Base-by-base conservation (phyloP, 768 basidiomycete genomes). In the Suillus subaureus region DNA sequence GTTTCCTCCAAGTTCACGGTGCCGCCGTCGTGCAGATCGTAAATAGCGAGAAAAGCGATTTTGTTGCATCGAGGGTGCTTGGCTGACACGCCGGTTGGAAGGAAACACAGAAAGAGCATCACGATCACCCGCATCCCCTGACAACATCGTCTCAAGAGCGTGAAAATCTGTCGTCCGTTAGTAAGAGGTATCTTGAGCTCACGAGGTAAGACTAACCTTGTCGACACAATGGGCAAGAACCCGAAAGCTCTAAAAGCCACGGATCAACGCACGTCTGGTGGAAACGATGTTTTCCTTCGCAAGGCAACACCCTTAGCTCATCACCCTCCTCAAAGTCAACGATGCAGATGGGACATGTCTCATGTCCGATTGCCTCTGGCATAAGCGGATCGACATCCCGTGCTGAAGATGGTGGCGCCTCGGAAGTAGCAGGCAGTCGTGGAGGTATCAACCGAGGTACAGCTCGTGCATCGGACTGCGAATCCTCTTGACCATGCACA, bases 331-430 rank as follows among this genome's bases (percentile, higher is more conserved):
- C 92, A 71, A 98, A 98, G 70, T 97, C 95, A 54, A 93, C 83
- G 66, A 98, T 90, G 76, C 96, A 98, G 67, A 98, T 98, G 6
- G 96, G 96, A 79, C 96, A 98, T 15, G 90, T 94, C 76, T 95
- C 92, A 45, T 87, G 85, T 6, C 91, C 91, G 42, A 93, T 92
- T 16, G 85, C 83, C 45, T 83, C 87, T 2, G 89, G 90, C 61
- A 87, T 81, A 18, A 85, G 75, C 43, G 84, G 82, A 63, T 81
- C 78, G 31, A 70, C 70, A 40, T 71, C 67, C 21, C 42, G 65
- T n/a, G 64, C 3, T 42, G 63, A 56, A 26, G 49, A n/a, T 28
- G 66, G 33, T 26, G 52, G 18, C 18, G 37, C 15, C 35, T 55
- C 64, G 60, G 56, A 26, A 28, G 21, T 61, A 28, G 12, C 13